Conservation (phyloP, 192 early-diverging fungal genomes). For the Coemansia sp. region DNA sequence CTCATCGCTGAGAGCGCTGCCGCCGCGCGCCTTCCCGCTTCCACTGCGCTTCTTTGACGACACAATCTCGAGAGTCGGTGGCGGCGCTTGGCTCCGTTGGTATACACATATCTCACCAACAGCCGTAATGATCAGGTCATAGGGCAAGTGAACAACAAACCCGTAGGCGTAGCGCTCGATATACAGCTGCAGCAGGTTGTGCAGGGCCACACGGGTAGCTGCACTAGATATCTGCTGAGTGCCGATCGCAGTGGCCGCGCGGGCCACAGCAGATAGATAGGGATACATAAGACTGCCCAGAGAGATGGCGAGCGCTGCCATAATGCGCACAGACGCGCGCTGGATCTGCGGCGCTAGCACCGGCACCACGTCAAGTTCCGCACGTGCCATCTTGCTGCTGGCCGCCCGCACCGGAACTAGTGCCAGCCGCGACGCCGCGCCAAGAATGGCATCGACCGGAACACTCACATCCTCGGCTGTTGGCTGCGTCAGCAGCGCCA, state of each 20-base stretch:
- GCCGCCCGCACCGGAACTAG: conserved; percentile 30
- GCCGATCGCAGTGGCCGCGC: conserved; percentile 23
- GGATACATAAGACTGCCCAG: conserved; percentile 38
- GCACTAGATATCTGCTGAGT: conserved; percentile 18
- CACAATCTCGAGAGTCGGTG: not conserved
- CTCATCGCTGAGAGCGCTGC: conserved; percentile 2
- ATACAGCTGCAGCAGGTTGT: conserved; percentile 30
- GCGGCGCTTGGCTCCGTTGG: conserved; percentile 2
- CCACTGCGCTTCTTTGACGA: conserved; percentile 31
- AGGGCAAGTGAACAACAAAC: conserved; percentile 34
- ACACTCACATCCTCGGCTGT: conserved; percentile 18
- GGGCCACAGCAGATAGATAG: conserved; percentile 29
- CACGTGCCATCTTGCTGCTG: conserved; percentile 28
- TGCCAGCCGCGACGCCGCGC: conserved; percentile 26
- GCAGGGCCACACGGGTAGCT: conserved; percentile 26
- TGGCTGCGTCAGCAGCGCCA: conserved; percentile 38
- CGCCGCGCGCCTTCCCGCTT: conserved; percentile 13
- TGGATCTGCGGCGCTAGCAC: conserved; percentile 43
- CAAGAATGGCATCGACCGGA: conserved; percentile 26
- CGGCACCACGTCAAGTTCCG: conserved; percentile 31
- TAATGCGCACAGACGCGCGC: conserved; percentile 32
- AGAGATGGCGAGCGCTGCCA: conserved; percentile 30
- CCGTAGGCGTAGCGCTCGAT: conserved; percentile 36
- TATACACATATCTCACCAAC: conserved; percentile 22
- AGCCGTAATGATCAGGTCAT: conserved; percentile 23